phyloP scores from a whole-genome alignment of 2,329 filamentous ascomycete genomes.

The Teratosphaeria epicoccoides region DNA sequence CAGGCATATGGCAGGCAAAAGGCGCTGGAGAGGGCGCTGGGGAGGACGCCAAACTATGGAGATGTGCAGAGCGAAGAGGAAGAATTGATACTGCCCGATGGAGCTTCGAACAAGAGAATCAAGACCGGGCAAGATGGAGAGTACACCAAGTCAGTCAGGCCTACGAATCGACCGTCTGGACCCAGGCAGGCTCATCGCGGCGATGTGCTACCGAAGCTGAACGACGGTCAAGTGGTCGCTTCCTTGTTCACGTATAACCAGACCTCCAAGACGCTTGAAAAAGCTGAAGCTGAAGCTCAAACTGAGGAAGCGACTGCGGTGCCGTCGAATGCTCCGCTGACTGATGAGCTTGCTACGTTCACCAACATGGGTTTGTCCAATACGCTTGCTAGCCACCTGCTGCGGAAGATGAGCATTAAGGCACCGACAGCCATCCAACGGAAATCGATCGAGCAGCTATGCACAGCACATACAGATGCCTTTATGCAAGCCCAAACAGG shows the following conservation, averaged over 20 bases:
- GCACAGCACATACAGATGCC: slow-evolving; percentile 74
- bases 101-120: slow-evolving; percentile 10
- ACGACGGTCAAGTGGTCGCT: slow-evolving; percentile 53
- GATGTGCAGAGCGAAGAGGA: slow-evolving; percentile 13
- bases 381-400: slow-evolving; percentile 68
- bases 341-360: slow-evolving; percentile 75
- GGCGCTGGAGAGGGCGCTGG: slow-evolving; percentile 16
- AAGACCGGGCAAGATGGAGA: slow-evolving; percentile 9
- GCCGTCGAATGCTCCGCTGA: slow-evolving; percentile 83
- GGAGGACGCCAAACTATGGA: slow-evolving; percentile 9
- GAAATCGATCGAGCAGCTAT: slow-evolving; percentile 68
- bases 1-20: slow-evolving; percentile 44
- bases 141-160: background rate
- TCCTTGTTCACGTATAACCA: slow-evolving; percentile 91
- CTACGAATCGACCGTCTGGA: background rate
- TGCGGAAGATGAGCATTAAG: slow-evolving; percentile 76
- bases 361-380: slow-evolving; percentile 73
- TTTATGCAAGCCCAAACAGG: slow-evolving; percentile 97
- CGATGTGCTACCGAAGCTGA: slow-evolving; percentile 10
- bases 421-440: slow-evolving; percentile 92
- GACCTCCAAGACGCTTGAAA: slow-evolving; percentile 40
- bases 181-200: slow-evolving; percentile 1
- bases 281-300: slow-evolving; percentile 30
- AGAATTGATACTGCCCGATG: slow-evolving; percentile 9
- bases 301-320: slow-evolving; percentile 46